These are phyloP conservation scores for Incumbomyces delicatus DNA, from an alignment of 2,329 filamentous ascomycete species.

Conservation along the genomic window DNA sequence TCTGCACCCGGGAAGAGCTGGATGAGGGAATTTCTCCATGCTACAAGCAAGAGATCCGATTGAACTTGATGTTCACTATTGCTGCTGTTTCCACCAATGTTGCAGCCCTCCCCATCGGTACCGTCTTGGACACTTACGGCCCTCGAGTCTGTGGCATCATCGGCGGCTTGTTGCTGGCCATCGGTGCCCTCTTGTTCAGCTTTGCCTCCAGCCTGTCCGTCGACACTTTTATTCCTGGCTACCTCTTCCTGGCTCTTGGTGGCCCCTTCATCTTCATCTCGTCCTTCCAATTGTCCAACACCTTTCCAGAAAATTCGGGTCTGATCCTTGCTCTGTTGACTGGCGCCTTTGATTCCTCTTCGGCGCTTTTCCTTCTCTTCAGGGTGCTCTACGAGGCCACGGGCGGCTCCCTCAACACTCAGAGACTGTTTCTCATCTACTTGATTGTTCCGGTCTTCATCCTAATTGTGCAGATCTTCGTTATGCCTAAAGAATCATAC, in stretches of 20 bases:
- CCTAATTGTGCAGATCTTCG: conserved; percentile 53
- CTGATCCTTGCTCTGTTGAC: conserved; percentile 72
- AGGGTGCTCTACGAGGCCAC: conserved; percentile 58
- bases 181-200: conserved; percentile 64
- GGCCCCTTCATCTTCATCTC: conserved; percentile 76
- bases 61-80: conserved; percentile 89
- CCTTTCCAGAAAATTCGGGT: conserved; percentile 66
- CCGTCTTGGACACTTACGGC: conserved; percentile 72
- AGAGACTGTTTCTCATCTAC: conserved; percentile 63
- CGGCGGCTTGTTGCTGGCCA: conserved; percentile 57
- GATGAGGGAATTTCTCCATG: conserved; percentile 43
- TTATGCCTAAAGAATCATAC: conserved; percentile 69
- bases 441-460: conserved; percentile 61
- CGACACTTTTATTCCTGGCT: conserved; percentile 66
- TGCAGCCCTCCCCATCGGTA: conserved; percentile 73
- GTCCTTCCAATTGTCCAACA: conserved; percentile 75
- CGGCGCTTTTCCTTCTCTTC: conserved; percentile 66
- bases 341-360: conserved; percentile 74
- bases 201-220: conserved; percentile 56
- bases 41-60: conserved; percentile 48
- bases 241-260: conserved; percentile 66
- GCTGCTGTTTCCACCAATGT: conserved; percentile 84
- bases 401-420: conserved; percentile 48
- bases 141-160: conserved; percentile 66
- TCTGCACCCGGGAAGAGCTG: conserved; percentile 48